These are phyloP conservation scores for Boletus barrowsii DNA, from an alignment of 768 basidiomycete species.

Conservation along the genomic window DNA sequence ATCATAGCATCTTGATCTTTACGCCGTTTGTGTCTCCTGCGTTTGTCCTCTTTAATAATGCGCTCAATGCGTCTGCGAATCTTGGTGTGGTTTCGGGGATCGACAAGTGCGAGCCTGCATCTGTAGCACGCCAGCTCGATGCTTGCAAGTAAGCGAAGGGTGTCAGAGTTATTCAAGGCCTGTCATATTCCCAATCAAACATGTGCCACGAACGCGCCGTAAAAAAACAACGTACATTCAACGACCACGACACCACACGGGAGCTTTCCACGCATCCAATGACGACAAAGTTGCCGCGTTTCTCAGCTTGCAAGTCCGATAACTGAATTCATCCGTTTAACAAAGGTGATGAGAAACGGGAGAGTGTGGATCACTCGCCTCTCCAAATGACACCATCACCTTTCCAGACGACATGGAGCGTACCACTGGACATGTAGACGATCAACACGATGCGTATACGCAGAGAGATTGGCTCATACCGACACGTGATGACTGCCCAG, in stretches of 20 bases:
- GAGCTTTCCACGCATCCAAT: slow-evolving; percentile 73
- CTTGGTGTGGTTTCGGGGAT: slow-evolving; percentile 65
- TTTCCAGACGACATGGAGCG: slow-evolving; percentile 63
- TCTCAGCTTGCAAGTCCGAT: slow-evolving; percentile 78
- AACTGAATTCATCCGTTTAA: slow-evolving; percentile 35
- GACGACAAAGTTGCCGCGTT: slow-evolving; percentile 84
- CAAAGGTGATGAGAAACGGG: neutral
- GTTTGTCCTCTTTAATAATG: slow-evolving; percentile 81
- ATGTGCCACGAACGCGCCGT: slow-evolving; percentile 1
- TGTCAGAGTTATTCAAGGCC: slow-evolving; percentile 83
- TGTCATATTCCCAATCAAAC: slow-evolving; percentile 29
- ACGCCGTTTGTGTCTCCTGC: slow-evolving; percentile 74
- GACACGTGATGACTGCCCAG: slow-evolving; percentile 75
- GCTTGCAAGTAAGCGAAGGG: slow-evolving; percentile 74
- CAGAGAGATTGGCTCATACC: slow-evolving; percentile 45
- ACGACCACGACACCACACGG: slow-evolving; percentile 79
- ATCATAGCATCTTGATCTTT: slow-evolving; percentile 84
- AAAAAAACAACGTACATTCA: slow-evolving; percentile 55
- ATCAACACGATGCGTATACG: slow-evolving; percentile 6
- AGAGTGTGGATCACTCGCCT: slow-evolving; percentile 42
- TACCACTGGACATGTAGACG: slow-evolving; percentile 14
- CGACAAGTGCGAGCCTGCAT: slow-evolving; percentile 63
- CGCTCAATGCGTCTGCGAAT: slow-evolving; percentile 70
- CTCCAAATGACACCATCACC: slow-evolving; percentile 65
- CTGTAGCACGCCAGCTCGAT: slow-evolving; percentile 83